Evolutionary conservation across 306 rosid genomes (phyloP).

Genomic region (apple (Malus domestica)): ASM211411v1 NC_041795.1:31115501-31116000

Average conservation of each 20-base stretch:
- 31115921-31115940: conserved; percentile 23
- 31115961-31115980: conserved; percentile 56
- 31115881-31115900: conserved; percentile 41
- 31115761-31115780: conserved; percentile 82
- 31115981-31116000: conserved; percentile 81
- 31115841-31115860: conserved; percentile 30
- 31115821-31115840: conserved; percentile 56
- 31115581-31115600: conserved; percentile 26
- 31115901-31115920: conserved; percentile 29
- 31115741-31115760: conserved; percentile 58
- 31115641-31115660: conserved; percentile 13
- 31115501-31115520: conserved; percentile 50
- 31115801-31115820: conserved; percentile 74
- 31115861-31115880: conserved; percentile 33
- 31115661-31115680: conserved; percentile 11
- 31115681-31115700: conserved; percentile 49
- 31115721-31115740: conserved; percentile 26
- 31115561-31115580: conserved; percentile 75
- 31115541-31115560: conserved; percentile 39
- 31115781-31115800: conserved; percentile 69
- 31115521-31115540: conserved; percentile 78
- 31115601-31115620: conserved; percentile 22
- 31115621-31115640: conserved; percentile 10
- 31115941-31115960: conserved; percentile 49
- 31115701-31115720: conserved; percentile 25